Conservation (phyloP, 768 basidiomycete genomes). For the Chalciporus chontae region DNA sequence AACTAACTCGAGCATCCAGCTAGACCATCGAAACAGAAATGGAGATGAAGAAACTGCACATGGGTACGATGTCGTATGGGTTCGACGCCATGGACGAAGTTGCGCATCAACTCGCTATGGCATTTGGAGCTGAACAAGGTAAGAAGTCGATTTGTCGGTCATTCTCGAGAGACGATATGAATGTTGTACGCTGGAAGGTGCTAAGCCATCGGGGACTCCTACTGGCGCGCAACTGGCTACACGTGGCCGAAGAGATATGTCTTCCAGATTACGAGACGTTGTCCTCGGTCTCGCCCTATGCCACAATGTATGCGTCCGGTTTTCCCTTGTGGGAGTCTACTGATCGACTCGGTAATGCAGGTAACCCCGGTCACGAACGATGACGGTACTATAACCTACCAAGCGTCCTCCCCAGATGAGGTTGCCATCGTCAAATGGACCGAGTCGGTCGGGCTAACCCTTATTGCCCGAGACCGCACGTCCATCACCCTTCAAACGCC, state of each 20-base stretch:
- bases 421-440: constrained; percentile 99
- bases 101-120: constrained; percentile 80
- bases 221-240: constrained; percentile 83
- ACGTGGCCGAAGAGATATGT: constrained; percentile 91
- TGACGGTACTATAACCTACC: constrained; percentile 92
- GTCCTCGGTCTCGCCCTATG: constrained; percentile 92
- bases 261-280: constrained; percentile 86
- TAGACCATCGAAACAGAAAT: constrained; percentile 59
- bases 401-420: constrained; percentile 98
- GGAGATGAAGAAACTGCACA: constrained; percentile 98
- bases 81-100: constrained; percentile 99
- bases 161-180: background rate
- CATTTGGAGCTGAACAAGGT: constrained; percentile 75
- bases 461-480: constrained; percentile 86
- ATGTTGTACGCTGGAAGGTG: constrained; percentile 32
- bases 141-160: background rate
- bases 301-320: constrained; percentile 70
- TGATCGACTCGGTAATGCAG: constrained; percentile 43
- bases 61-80: constrained; percentile 98
- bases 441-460: constrained; percentile 86
- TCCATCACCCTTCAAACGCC: constrained; percentile 83
- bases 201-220: constrained; percentile 52
- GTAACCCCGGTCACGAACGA: constrained; percentile 95
- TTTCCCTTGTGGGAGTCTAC: background rate
- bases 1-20: background rate